phyloP scores from a whole-genome alignment of 768 basidiomycete genomes.

The Boletus speciosus region DNA sequence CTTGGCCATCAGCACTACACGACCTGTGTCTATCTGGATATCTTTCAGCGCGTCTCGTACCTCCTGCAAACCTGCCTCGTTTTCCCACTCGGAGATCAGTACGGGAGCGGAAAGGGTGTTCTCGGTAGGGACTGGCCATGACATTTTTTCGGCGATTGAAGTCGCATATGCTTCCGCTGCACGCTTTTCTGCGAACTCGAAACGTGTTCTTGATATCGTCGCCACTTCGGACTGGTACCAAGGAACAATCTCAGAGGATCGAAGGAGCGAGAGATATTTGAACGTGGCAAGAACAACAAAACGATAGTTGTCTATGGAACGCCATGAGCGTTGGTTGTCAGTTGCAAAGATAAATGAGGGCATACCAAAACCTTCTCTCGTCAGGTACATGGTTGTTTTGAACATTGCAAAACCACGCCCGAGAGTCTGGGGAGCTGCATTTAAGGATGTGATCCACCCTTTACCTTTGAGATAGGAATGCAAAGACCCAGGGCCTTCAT shows the following conservation, averaged over 20 bases:
- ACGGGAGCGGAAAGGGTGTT: slow-evolving; percentile 68
- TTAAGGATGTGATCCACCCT: slow-evolving; percentile 80
- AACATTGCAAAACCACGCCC: slow-evolving; percentile 88
- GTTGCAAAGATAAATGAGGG: background rate
- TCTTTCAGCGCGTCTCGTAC: slow-evolving; percentile 59
- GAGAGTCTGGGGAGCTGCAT: slow-evolving; percentile 63
- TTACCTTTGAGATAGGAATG: slow-evolving; percentile 86
- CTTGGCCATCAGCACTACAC: slow-evolving; percentile 79
- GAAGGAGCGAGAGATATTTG: slow-evolving; percentile 75
- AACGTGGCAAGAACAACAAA: slow-evolving; percentile 65
- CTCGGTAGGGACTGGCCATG: slow-evolving; percentile 79
- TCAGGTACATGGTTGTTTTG: slow-evolving; percentile 77
- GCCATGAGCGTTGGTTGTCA: slow-evolving; percentile 1
- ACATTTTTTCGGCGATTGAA: slow-evolving; percentile 69
- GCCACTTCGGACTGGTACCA: slow-evolving; percentile 77
- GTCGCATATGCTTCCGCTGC: slow-evolving; percentile 78
- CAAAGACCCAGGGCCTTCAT: slow-evolving; percentile 91
- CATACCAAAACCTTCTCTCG: slow-evolving; percentile 83
- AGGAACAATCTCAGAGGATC: slow-evolving; percentile 54
- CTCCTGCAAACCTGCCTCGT: slow-evolving; percentile 44
- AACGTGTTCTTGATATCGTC: slow-evolving; percentile 66
- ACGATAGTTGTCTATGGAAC: slow-evolving; percentile 58
- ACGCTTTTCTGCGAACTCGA: slow-evolving; percentile 84
- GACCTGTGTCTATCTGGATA: slow-evolving; percentile 55
- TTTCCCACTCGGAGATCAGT: slow-evolving; percentile 72